A percentile compares a stretch with the other conserved stretches of the same genome.
These are phyloP conservation scores for Penicillium silybi DNA, from an alignment of 495 filamentous ascomycete species.

Conservation along the genomic window DNA sequence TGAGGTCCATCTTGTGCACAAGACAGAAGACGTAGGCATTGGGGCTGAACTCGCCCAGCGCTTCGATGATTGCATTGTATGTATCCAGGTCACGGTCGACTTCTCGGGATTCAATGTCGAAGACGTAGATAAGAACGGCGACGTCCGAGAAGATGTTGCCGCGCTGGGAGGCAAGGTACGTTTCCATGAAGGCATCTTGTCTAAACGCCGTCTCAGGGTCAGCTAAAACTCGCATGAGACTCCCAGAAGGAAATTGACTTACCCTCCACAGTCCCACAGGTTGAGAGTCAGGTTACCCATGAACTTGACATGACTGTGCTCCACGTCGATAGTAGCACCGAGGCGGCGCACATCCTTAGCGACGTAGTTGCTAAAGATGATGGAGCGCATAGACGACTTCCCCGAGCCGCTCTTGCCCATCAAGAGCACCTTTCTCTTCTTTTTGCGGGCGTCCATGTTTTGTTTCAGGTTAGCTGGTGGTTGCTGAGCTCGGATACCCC, in stretches of 20 bases:
- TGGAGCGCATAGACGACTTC: slow-evolving; percentile 98
- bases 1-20: slow-evolving; percentile 99
- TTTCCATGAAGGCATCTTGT: slow-evolving; percentile 98
- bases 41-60: slow-evolving; percentile 78
- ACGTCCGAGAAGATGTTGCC: slow-evolving; percentile 95
- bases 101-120: slow-evolving; percentile 94
- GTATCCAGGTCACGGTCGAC: slow-evolving; percentile 86
- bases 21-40: slow-evolving; percentile 84
- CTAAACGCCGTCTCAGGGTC: slow-evolving; percentile 35
- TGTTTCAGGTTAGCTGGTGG: slow-evolving; percentile 17
- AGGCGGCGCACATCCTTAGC: slow-evolving; percentile 91
- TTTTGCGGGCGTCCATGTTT: slow-evolving; percentile 46
- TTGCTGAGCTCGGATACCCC: slow-evolving; percentile 25
- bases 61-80: slow-evolving; percentile 80
- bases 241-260: slow-evolving; percentile 19
- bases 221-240: not conserved
- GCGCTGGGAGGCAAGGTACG: slow-evolving; percentile 90
- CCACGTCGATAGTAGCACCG: slow-evolving; percentile 97
- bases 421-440: slow-evolving; percentile 56
- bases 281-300: slow-evolving; percentile 95
- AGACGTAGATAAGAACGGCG: slow-evolving; percentile 97
- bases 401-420: slow-evolving; percentile 97
- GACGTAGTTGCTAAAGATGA: slow-evolving; percentile 97
- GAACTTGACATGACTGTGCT: slow-evolving; percentile 96
- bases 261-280: slow-evolving; percentile 97